Evolutionary conservation across 2,329 filamentous ascomycete species (phyloP), one percentile per base, ranked within the genome.

Genomic region (Xylariales sp.): DNA sequence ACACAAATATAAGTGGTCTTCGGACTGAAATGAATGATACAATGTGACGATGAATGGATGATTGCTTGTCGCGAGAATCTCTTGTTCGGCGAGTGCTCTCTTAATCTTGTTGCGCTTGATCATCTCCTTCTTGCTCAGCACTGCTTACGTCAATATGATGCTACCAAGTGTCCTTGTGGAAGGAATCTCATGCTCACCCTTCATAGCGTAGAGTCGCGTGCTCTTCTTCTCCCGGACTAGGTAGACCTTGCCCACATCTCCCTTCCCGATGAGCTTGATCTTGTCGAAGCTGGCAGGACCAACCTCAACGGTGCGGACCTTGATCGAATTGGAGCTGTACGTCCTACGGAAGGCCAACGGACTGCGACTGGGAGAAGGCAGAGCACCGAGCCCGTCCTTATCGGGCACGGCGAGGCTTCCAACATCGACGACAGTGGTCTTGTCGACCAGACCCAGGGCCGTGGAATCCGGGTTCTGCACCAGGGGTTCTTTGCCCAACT

Each of bases 21-120:
- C 93, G 1, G 93, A 98, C 65, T 98, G 93, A 74, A 98, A 98
- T 0, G 91, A 97, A 68, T 98, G 93, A 63, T 97, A 98, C 3
- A 98, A 74, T 0, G 93, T 98, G 48, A 98, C 93, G 60, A 98
- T 98, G 64, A 98, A 98, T 0, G 93, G 93, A 58, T 98, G 93
- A 56, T 98, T 98, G 73, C 91, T 97, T 31, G 93, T 98, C 7
- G 93, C 93, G 40, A 98, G 73, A 51, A 98, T 98, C 65, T 98
- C 93, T 62, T 97, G 93, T 68, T 98, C 93, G 27, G 93, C 93
- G 53, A 98, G 74, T 11, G 93, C 93, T 60, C 93, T 82, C 77
- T 98, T 98, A 70, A 98, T 98, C 77, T 98, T 98, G 74, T 98
- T 98, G 44, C 93, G 86, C 73, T 98, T 98, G 67, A 98, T 98